Conservation (phyloP, 352 stramenopile species). For the Halophytophthora polymorphica region DNA sequence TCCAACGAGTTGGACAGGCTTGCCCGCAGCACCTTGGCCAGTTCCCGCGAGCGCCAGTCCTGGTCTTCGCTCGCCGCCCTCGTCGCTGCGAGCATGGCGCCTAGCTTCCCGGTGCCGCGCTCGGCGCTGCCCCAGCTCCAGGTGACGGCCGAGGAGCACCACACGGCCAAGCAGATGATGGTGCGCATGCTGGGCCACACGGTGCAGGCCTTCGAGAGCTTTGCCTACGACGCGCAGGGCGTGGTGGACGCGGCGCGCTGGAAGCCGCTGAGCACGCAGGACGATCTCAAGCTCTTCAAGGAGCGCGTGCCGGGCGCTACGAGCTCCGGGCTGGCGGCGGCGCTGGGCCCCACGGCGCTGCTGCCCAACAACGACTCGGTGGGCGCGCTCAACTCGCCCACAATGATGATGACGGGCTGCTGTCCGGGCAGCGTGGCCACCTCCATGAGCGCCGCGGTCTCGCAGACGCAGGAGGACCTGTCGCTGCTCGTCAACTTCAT, state of each 20-base stretch:
- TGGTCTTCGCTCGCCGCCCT: not conserved
- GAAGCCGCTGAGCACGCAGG: slow-evolving; percentile 39
- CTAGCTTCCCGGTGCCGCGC: slow-evolving; percentile 48
- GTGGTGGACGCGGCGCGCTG: slow-evolving; percentile 38
- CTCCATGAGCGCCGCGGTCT: slow-evolving; percentile 39
- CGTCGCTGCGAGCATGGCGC: slow-evolving; percentile 21
- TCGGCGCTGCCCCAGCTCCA: slow-evolving; percentile 41
- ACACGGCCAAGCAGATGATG: slow-evolving; percentile 37
- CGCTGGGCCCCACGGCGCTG: slow-evolving; percentile 28
- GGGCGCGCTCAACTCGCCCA: slow-evolving; percentile 18
- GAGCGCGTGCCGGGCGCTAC: slow-evolving; percentile 30
- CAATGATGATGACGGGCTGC: slow-evolving; percentile 45
- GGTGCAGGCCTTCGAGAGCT: slow-evolving; percentile 46
- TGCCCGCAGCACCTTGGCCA: too few species aligned
- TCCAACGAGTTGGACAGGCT: too few species aligned
- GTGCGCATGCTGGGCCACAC: slow-evolving; percentile 39
- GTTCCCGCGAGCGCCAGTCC: not conserved
- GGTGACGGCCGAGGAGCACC: slow-evolving; percentile 32
- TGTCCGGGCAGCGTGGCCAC: slow-evolving; percentile 41
- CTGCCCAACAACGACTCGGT: slow-evolving; percentile 31
- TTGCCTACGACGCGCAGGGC: slow-evolving; percentile 26
- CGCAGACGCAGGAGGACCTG: slow-evolving; percentile 41
- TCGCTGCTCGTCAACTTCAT: slow-evolving; percentile 46
- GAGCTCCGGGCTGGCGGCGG: slow-evolving; percentile 21
- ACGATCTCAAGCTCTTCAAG: slow-evolving; percentile 49